phyloP scores from a whole-genome alignment of 2,329 filamentous ascomycete species.

The Seiridium cupressi region DNA sequence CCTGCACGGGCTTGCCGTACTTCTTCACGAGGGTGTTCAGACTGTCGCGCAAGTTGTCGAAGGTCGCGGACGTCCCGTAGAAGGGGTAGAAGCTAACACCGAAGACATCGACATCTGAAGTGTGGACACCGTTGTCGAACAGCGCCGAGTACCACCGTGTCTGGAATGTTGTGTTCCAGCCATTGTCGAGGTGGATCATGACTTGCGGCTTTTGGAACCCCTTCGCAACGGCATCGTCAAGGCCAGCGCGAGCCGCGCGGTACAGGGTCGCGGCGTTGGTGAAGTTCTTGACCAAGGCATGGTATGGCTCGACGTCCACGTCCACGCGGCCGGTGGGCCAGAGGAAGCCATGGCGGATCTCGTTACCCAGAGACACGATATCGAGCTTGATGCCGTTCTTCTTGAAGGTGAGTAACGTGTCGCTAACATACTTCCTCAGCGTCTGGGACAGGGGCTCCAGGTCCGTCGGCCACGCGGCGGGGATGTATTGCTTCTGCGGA shows the following conservation, averaged over 20 bases:
- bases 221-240: background rate
- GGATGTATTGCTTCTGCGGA: slow-evolving; percentile 29
- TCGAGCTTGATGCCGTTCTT: slow-evolving; percentile 32
- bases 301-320: slow-evolving; percentile 30
- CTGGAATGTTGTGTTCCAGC: slow-evolving; percentile 6
- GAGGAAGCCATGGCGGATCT: slow-evolving; percentile 31
- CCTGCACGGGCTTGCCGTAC: slow-evolving; percentile 4
- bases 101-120: background rate
- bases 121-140: slow-evolving; percentile 2
- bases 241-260: slow-evolving; percentile 20
- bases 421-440: slow-evolving; percentile 30
- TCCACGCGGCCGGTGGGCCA: slow-evolving; percentile 29
- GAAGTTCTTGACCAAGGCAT: slow-evolving; percentile 27
- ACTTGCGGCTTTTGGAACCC: background rate
- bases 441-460: slow-evolving; percentile 25
- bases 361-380: slow-evolving; percentile 36
- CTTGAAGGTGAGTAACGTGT: slow-evolving; percentile 35
- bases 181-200: slow-evolving; percentile 7
- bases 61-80: slow-evolving; percentile 1
- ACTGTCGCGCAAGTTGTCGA: slow-evolving; percentile 1
- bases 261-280: slow-evolving; percentile 26
- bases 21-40: background rate
- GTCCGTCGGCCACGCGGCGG: slow-evolving; percentile 30
- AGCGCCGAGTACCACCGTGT: slow-evolving; percentile 5
- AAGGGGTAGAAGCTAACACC: slow-evolving; percentile 7